phyloP scores from a whole-genome alignment of 2,329 filamentous ascomycete species.

The Trichophyton equinum region DNA sequence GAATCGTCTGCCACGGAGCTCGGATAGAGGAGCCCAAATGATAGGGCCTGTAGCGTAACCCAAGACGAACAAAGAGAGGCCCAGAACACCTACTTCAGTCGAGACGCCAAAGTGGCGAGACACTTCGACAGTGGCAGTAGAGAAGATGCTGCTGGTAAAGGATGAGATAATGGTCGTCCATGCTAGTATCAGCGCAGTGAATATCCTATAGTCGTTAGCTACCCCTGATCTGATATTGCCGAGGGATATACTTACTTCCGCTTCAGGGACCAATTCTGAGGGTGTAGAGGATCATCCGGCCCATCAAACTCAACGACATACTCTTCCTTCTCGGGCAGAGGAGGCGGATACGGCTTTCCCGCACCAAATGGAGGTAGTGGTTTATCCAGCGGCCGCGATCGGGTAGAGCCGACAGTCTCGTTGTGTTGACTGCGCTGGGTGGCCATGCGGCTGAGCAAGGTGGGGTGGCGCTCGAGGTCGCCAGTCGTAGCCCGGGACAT shows the following conservation, averaged over 20 bases:
- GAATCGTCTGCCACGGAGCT: constrained; percentile 38
- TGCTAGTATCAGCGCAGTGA: constrained; percentile 19
- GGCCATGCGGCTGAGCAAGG: constrained; percentile 30
- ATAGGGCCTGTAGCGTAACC: constrained; percentile 39
- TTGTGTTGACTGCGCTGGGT: constrained; percentile 32
- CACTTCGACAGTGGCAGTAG: constrained; percentile 48
- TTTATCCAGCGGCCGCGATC: constrained; percentile 20
- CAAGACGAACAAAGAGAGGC: constrained; percentile 33
- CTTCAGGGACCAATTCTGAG: constrained; percentile 70
- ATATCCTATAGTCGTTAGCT: constrained; percentile 3
- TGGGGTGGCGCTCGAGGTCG: constrained; percentile 28
- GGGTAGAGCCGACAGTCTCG: constrained; percentile 28
- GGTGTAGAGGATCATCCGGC: constrained; percentile 67
- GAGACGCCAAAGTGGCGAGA: constrained; percentile 47
- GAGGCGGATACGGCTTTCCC: constrained; percentile 46
- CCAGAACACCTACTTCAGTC: constrained; percentile 28
- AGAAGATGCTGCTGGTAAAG: constrained; percentile 56
- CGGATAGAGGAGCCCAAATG: constrained; percentile 42
- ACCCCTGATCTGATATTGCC: too few relatives aligned
- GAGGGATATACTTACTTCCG: constrained; percentile 51
- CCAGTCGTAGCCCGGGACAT: constrained; percentile 25
- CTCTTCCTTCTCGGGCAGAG: constrained; percentile 43
- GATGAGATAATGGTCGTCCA: constrained; percentile 44
- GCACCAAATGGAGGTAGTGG: constrained; percentile 37
- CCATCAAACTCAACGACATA: constrained; percentile 67